Evolutionary conservation across 1,284 basidiomycete genomes (phyloP), one percentile per base, ranked within the genome.

Genomic region (Grifola frondosa): DNA sequence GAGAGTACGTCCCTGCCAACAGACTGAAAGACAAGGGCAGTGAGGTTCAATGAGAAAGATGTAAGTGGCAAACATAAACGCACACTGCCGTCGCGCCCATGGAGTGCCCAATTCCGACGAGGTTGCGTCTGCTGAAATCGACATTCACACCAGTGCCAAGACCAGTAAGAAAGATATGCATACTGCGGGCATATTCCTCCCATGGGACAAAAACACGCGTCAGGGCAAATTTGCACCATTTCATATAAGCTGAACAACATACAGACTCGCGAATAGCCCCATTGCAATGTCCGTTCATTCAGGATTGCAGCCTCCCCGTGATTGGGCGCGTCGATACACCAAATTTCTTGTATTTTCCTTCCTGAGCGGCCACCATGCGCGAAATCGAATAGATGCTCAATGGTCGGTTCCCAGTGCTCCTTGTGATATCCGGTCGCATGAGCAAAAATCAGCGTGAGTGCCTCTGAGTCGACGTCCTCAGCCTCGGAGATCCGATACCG

Each of bases 401-500:
- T 61, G 0, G 69, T 67, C 1, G 78, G 77, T 50, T 80, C 77
- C 74, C 75, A 80, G 17, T 69, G 66, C 49, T 80, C 78, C 50
- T 80, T 80, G 56, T 74, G 72, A 51, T 73, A 77, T 0, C 77
- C 71, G 1, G 72, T 76, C 6, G 69, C 78, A 52, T 80, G 78
- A 1, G 74, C 58, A 37, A 77, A 68, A 23, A 80, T 56, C 22
- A 80, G 60, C 0, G 78, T 80, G 8, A 71, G 36, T 0, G 72
- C 77, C 8, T 68, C 62, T 0, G 65, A 54, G 44, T 72, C 71
- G 17, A 64, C 48, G 13, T 64, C 51, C 6, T 62, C 54, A 5
- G 69, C 65, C 3, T 55, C 46, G 0, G 67, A 50, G 10, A 63
- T 52, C 70, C 70, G 73, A 55, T 77, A 78, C 6, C 74, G 73